Evolutionary conservation across 192 early-diverging fungal genomes (phyloP).

Genomic region (Podila clonocystis): DNA sequence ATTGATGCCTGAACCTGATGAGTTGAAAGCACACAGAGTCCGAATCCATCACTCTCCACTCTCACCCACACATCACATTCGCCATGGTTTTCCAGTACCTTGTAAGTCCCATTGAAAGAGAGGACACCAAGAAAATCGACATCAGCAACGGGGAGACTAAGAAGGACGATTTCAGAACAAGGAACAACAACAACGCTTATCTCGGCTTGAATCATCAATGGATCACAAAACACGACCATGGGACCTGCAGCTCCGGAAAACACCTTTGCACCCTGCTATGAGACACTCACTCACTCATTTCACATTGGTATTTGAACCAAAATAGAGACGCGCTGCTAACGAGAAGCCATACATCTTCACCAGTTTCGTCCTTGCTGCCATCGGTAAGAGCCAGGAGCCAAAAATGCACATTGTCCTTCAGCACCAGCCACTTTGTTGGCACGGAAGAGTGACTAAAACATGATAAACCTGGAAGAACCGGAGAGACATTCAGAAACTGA

Average conservation of each 20-base stretch:
- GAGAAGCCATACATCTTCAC: conserved; percentile 50
- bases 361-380: conserved; percentile 48
- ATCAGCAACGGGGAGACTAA: background rate
- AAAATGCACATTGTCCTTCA: background rate
- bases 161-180: no score
- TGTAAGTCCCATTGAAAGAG: conserved; percentile 25
- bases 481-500: no score
- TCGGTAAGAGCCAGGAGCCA: conserved; percentile 22
- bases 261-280: background rate
- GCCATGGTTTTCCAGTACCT: conserved; percentile 51
- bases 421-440: no score
- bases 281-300: background rate
- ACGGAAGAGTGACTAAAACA: no score
- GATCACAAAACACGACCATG: no score
- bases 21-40: background rate
- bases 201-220: no score
- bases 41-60: background rate
- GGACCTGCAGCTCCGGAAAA: background rate
- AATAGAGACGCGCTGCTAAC: conserved; percentile 33
- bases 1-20: background rate
- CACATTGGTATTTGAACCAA: background rate
- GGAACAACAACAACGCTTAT: no score
- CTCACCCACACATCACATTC: conserved; percentile 1
- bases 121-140: no score
- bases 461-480: no score